Conservation (phyloP, 352 stramenopile genomes). For the Saprolegnia parasitica region DNA sequence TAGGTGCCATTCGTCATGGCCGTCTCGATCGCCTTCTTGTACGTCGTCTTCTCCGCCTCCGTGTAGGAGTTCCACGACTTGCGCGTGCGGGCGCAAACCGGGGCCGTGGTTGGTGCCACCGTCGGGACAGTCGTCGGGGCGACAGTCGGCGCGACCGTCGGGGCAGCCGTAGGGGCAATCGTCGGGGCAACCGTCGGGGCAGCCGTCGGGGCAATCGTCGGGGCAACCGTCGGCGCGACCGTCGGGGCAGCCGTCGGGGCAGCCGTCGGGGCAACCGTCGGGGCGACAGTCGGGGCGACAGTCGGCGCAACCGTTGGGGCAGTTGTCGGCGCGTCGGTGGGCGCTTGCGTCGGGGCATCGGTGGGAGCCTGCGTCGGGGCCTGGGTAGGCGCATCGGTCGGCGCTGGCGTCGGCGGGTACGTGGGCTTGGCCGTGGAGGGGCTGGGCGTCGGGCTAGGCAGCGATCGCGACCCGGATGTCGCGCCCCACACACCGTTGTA, state of each 20-base stretch:
- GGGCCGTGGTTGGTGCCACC: not conserved
- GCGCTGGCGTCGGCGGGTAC: not conserved
- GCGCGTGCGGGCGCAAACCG: conserved; percentile 58
- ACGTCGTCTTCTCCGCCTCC: conserved; percentile 59
- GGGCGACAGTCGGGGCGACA: not conserved
- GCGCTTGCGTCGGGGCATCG: not conserved
- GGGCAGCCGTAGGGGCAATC: not conserved
- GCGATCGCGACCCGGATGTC: not conserved
- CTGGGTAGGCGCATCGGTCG: not conserved
- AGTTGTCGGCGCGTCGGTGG: not conserved
- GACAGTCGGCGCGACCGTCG: not conserved
- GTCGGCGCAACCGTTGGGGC: not conserved
- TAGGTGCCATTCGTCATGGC: conserved; percentile 81
- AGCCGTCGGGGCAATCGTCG: not conserved
- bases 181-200: not conserved
- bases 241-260: not conserved
- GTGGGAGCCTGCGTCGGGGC: conserved; percentile 2
- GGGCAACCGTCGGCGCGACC: not conserved
- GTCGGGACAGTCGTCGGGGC: not conserved
- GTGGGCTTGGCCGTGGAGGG: not conserved
- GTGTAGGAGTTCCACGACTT: conserved; percentile 68
- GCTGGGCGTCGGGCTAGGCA: not conserved
- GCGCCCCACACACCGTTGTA: conserved; percentile 9
- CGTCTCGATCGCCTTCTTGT: conserved; percentile 61
- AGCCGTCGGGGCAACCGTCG: not conserved